Evolutionary conservation across 345 rosid genomes (phyloP), one percentile per base, ranked within the genome.

Genomic region (Eucalyptus regnans): DNA sequence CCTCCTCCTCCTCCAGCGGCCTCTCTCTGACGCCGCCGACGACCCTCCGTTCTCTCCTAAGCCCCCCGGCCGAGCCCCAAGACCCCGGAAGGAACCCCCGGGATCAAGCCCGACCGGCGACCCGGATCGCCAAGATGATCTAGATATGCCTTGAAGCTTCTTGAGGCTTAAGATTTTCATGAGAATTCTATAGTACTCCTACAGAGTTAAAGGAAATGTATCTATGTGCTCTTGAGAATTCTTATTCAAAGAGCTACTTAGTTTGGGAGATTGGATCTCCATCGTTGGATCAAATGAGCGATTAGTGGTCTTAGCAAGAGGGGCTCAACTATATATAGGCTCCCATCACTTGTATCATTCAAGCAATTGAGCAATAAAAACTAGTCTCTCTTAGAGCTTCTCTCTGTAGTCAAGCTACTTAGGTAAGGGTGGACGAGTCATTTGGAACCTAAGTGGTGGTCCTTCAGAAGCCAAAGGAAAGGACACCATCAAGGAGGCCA

Each of bases 41-140:
- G 91, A 90, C 87, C 91, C 91, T n/a, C 91, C 91, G 7, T 91
- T 91, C 64, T 90, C 62, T 90, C 94, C 86, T 79, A 91, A 88
- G 92, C 88, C 41, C 62, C 86, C 88, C 89, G 89, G 81, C 91
- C 88, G 83, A 83, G 87, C 20, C 51, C 71, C 46, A 29, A 88
- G 84, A 64, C 25, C 91, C 89, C 25, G 49, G 29, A 66, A 91
- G 87, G 60, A 29, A 18, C 66, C 48, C 23, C 7, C 25, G 25
- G 44, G 33, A 68, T 33, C 79, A 9, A 86, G 86, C 87, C 88
- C 83, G 50, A 48, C 80, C 88, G 52, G 87, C 89, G 16, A 86
- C 66, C 76, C 90, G 41, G 41, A 37, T 37, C 41, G 12, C 27
- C 62, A 56, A 56, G 62, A 56, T 22, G 27, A 56, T 56, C 27